Evolutionary conservation across 2,329 filamentous ascomycete species (phyloP), one percentile per base, ranked within the genome.

Genomic region (Pezicula carpinea): DNA sequence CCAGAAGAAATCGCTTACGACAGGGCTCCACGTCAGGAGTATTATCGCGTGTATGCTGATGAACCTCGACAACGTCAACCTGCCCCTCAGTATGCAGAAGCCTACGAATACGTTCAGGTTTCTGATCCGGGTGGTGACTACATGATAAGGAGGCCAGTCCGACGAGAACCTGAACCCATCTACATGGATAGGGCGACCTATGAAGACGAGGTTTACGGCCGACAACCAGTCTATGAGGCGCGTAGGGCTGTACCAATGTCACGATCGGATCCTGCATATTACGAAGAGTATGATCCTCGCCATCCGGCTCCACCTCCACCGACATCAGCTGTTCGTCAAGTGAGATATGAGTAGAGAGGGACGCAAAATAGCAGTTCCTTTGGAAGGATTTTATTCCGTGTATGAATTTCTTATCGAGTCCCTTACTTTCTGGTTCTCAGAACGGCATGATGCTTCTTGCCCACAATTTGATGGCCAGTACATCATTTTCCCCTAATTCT

Each of bases 31-130:
- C 58, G 53, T 13, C 63, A 61, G 38, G 66, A 66, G 15, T 66
- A 67, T 40, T 64, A 64, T 39, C 61, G 59, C 6, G 56, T 59
- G 15, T 66, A 65, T 46, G 58, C 56, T 23, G 62, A 66, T 38
- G 60, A 62, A 18, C 58, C 54, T 39, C 58, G 51, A 21, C 51
- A 53, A n/a, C 61, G 63, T 34, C 51, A 57, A 4, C 57, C 60
- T 38, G 53, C 64, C 31, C 36, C 45, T 19, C 57, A 58, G 43
- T 60, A 64, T 50, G 47, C 57, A 5, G 67, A 69, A 39, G 53
- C 68, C 40, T 59, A 66, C 4, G 74, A 78, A 54, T 62, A 75
- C 10, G 65, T 78, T 29, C 67, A 71, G 33, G 68, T 74, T 6
- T 64, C 66, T 11, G 70, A 73, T 53, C 62, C 68, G 2, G 60